Percentiles rank a stretch among this genome's conserved stretches.
These are phyloP conservation scores for Westerdykella aurantiaca DNA, from an alignment of 2,329 filamentous ascomycete genomes.

Conservation along the genomic window DNA sequence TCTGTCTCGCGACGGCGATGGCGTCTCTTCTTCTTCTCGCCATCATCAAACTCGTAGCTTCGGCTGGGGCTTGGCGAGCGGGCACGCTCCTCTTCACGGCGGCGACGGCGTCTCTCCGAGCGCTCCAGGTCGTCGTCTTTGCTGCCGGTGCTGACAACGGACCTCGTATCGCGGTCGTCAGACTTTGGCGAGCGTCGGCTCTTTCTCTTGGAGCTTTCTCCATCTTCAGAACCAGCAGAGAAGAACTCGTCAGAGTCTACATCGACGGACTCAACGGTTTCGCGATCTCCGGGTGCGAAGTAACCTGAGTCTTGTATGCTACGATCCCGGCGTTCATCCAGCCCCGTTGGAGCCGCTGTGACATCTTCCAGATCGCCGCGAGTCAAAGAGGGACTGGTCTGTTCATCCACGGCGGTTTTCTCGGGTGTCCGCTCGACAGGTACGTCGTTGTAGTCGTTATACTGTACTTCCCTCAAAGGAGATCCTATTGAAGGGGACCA, in stretches of 20 bases:
- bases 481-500: constrained; percentile 41
- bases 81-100: constrained; percentile 8
- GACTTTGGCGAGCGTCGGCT: constrained; percentile 3
- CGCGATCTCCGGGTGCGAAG: constrained; percentile 27
- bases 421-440: constrained; percentile 3
- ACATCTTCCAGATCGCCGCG: too few relatives aligned
- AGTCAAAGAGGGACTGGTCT: constrained; percentile 5
- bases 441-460: constrained; percentile 39
- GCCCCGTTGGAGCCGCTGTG: constrained; percentile 7
- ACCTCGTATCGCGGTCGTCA: constrained; percentile 8
- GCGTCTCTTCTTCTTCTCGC: constrained; percentile 26
- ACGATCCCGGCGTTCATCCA: constrained; percentile 2
- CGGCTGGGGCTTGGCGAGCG: constrained; percentile 27
- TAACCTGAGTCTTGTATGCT: constrained; percentile 29
- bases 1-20: constrained; percentile 32
- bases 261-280: constrained; percentile 13
- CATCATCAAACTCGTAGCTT: constrained; percentile 28
- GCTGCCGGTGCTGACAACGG: constrained; percentile 19
- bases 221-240: constrained; percentile 29
- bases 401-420: constrained; percentile 13
- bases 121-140: constrained; percentile 27
- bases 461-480: constrained; percentile 41
- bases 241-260: constrained; percentile 31
- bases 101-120: constrained; percentile 25
- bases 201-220: constrained; percentile 17